phyloP scores from a whole-genome alignment of 495 filamentous ascomycete species.

The Collariella sp. region DNA sequence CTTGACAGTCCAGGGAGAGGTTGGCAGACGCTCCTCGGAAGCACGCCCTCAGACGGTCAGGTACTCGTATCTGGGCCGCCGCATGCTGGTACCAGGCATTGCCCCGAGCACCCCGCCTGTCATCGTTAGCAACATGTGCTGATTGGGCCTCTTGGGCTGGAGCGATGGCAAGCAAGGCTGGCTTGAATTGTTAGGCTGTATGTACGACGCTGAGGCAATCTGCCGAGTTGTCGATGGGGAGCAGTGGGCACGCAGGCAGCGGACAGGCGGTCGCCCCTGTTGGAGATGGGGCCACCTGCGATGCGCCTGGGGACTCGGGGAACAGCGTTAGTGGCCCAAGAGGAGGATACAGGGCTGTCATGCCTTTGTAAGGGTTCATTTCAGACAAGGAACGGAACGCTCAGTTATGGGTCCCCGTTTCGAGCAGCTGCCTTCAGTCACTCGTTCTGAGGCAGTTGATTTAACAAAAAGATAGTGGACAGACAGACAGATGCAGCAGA shows the following conservation, averaged over 20 bases:
- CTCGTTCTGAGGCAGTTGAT: slow-evolving; percentile 15
- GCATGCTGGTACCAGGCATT: background rate
- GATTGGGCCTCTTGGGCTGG: slow-evolving; percentile 1
- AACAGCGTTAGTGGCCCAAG: background rate
- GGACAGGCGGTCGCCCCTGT: background rate
- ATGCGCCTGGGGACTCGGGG: background rate
- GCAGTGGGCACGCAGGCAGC: background rate
- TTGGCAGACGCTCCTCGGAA: slow-evolving; percentile 8
- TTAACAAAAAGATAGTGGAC: background rate
- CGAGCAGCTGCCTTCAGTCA: slow-evolving; percentile 5
- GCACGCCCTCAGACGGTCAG: slow-evolving; percentile 3
- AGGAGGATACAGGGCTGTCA: background rate
- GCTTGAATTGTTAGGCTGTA: slow-evolving; percentile 13
- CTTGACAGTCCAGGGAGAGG: background rate
- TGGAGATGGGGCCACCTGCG: background rate
- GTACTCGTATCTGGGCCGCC: slow-evolving; percentile 1
- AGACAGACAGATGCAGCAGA: slow-evolving; percentile 2
- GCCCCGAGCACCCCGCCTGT: background rate
- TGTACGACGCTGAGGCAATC: background rate
- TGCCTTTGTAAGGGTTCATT: slow-evolving; percentile 3
- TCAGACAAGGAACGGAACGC: background rate
- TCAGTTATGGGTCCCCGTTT: background rate
- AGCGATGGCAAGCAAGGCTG: slow-evolving; percentile 5
- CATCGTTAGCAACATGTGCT: slow-evolving; percentile 4
- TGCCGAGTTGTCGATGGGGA: background rate